These are phyloP conservation scores for Myxozyma vanderwaltii DNA, from an alignment of 805 yeast species.

Conservation along the genomic window DNA sequence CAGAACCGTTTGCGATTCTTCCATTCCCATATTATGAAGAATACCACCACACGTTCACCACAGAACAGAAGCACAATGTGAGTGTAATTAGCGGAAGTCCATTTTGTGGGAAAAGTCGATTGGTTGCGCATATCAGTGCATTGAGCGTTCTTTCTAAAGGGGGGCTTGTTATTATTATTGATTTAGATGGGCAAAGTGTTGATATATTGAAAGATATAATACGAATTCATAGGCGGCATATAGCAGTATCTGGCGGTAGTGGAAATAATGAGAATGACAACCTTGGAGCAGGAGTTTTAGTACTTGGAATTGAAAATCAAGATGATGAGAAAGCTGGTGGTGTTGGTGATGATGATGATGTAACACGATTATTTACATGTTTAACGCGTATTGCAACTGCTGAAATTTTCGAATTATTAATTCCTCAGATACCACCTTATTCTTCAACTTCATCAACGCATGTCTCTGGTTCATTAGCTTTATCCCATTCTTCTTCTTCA, in stretches of 20 bases:
- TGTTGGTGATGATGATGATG: background rate
- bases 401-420: background rate
- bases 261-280: no score
- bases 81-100: conserved; percentile 24
- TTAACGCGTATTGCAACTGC: conserved; percentile 3
- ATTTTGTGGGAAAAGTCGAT: conserved; percentile 25
- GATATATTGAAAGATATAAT: background rate
- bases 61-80: background rate
- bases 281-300: conserved; percentile 4
- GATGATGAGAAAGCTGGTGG: no score
- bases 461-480: background rate
- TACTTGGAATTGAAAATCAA: background rate
- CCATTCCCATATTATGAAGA: conserved; percentile 17
- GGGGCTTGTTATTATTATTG: conserved; percentile 19
- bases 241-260: no score
- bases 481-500: background rate
- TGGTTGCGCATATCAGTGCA: conserved; percentile 12
- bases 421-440: background rate
- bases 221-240: background rate
- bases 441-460: background rate
- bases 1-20: background rate
- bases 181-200: conserved; percentile 27
- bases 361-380: background rate
- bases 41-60: background rate
- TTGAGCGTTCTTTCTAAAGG: background rate